Evolutionary conservation across 257 asterid genomes (phyloP), one percentile per base, ranked within the genome.

Genomic region (Nicotiana obtusifolia): DNA sequence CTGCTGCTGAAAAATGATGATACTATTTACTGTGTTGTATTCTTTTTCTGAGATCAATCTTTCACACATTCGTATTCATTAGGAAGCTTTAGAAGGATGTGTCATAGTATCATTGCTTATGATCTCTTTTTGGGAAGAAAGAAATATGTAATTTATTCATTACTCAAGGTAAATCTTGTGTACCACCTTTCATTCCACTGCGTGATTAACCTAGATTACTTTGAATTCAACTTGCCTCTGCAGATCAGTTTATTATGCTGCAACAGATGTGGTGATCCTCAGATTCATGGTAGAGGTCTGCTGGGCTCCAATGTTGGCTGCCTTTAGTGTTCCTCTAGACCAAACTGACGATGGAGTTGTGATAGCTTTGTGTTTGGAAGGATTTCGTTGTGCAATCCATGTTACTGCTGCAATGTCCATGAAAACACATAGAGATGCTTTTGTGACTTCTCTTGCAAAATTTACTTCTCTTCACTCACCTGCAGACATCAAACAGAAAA

Each of bases 271-370:
- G 80, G 94, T 96, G 88, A 87, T 96, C 88, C 94, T 96, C 57
- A 88, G 97, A 76, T 96, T 96, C 93, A 96, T 96, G 99, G 89
- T 96, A 80, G 99, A 96, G 89, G 98, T 92, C 57, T 94, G 98
- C 87, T 96, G 99, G 99, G 99, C 99, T 54, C 99, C 99, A 0
- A 94, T 94, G 98, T 91, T 96, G 89, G 99, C 99, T 85, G 99
- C 99, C 79, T 94, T 96, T 85, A 96, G 99, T 81, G 99, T 96
- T 87, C 99, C 99, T 78, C 97, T 96, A 81, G 99, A 96, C 84
- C 97, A 87, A 87, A 93, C 95, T 85, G 99, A 92, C 28, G 98
- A 96, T 56, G 97, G 92, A 71, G 81, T 88, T 81, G 91, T 94
- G 41, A 87, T 92, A 86, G 87, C 92, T 76, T 94, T 90, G 60